Conservation (phyloP, 495 filamentous ascomycete genomes). For the Neurospora sp. region DNA sequence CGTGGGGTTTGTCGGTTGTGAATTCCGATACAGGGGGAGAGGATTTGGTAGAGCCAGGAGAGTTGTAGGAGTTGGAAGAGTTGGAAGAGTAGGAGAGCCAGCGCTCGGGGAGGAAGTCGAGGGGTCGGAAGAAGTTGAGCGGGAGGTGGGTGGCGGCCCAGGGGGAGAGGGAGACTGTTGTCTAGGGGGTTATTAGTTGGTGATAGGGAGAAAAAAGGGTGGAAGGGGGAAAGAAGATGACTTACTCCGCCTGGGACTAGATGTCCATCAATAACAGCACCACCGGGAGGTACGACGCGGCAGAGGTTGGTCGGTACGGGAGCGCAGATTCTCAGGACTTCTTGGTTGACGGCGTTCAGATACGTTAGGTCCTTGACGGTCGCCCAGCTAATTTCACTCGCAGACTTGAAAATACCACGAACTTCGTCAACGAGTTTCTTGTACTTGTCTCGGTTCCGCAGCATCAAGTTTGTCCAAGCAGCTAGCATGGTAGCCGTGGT, state of each 20-base stretch:
- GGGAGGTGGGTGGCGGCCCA: conserved; percentile 10
- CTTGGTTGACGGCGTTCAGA: conserved; percentile 7
- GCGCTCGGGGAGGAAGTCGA: conserved; percentile 34
- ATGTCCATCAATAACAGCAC: conserved; percentile 8
- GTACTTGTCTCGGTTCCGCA: conserved; percentile 5
- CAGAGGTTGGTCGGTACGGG: conserved; percentile 5
- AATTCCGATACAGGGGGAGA: conserved; percentile 12
- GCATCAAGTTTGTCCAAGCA: conserved; percentile 8
- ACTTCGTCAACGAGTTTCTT: conserved; percentile 8
- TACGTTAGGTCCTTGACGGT: conserved; percentile 8
- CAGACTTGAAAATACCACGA: conserved; percentile 3
- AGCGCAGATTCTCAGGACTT: conserved; percentile 7
- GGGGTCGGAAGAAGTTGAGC: conserved; percentile 25
- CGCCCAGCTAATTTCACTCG: conserved; percentile 8
- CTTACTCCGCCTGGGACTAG: conserved; percentile 5
- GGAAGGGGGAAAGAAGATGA: neutral
- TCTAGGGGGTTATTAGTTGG: neutral
- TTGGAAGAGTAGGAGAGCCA: conserved; percentile 25
- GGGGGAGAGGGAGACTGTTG: conserved; percentile 14
- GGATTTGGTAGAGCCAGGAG: conserved; percentile 11
- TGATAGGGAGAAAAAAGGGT: neutral
- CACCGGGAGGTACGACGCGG: conserved; percentile 6
- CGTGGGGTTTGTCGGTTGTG: conserved; percentile 1
- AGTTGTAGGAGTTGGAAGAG: neutral
- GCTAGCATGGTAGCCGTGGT: conserved; percentile 11